These are phyloP conservation scores for Daldinia bambusicola DNA, from an alignment of 495 filamentous ascomycete genomes.

Conservation along the genomic window DNA sequence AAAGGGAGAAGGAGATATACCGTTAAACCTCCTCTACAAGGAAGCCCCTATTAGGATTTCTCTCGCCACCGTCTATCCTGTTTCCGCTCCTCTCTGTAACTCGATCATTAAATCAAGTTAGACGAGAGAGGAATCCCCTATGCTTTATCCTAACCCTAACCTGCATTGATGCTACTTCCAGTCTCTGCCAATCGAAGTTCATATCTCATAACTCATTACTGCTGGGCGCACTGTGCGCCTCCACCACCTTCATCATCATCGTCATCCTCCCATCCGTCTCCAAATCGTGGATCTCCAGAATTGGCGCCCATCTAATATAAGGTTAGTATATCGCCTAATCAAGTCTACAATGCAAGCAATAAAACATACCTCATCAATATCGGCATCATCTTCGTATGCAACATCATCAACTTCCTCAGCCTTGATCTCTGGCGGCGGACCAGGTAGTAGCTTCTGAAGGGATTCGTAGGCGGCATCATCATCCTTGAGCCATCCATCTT, in stretches of 20 bases:
- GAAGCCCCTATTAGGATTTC: neutral
- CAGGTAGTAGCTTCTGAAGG: conserved; percentile 78
- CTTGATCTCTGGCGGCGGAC: conserved; percentile 64
- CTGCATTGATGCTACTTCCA: conserved; percentile 17
- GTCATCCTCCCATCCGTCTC: conserved; percentile 83
- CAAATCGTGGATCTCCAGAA: conserved; percentile 72
- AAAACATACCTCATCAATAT: conserved; percentile 77
- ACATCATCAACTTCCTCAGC: conserved; percentile 86
- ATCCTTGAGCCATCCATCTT: conserved; percentile 81
- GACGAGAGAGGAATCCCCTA: neutral
- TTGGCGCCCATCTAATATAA: conserved; percentile 64
- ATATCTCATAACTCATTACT: conserved; percentile 65
- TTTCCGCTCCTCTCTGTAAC: conserved; percentile 13
- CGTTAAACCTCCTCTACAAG: conserved; percentile 8
- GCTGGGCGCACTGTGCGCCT: conserved; percentile 81
- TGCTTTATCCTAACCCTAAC: conserved; percentile 19
- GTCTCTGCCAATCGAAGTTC: conserved; percentile 34
- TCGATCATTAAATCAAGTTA: neutral
- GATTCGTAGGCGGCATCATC: conserved; percentile 71
- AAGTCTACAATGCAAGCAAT: conserved; percentile 7
- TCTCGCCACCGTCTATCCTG: neutral
- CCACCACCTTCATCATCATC: conserved; percentile 72
- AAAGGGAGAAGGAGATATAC: conserved; percentile 16
- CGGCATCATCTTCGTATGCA: conserved; percentile 79
- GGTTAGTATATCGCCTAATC: conserved; percentile 44